Evolutionary conservation across 2,329 filamentous ascomycete genomes (phyloP).

Genomic region (Ceratocystis colombiana): DNA sequence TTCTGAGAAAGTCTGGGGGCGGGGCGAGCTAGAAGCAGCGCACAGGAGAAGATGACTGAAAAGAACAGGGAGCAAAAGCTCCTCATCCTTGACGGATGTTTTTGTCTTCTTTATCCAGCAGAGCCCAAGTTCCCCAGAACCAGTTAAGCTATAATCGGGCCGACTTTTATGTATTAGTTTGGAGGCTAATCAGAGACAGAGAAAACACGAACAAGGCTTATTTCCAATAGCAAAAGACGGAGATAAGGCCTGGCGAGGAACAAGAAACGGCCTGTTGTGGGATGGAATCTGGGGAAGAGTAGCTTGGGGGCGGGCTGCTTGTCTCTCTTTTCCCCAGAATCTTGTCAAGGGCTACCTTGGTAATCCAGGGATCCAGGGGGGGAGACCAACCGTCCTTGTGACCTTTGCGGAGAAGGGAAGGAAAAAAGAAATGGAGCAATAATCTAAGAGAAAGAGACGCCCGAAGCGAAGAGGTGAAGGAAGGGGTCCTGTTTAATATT

Average conservation of each 20-base stretch:
- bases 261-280: not conserved
- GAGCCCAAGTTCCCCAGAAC: too few species aligned
- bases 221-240: not conserved
- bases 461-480: slow-evolving; percentile 1
- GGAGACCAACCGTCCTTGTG: not conserved
- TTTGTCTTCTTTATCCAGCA: too few species aligned
- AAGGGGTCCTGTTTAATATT: not conserved
- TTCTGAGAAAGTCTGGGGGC: not conserved
- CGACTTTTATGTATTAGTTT: not conserved
- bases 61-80: not conserved
- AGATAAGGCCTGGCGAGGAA: not conserved
- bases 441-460: not conserved
- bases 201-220: not conserved
- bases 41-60: not conserved
- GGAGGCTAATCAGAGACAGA: not conserved
- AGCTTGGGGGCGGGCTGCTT: not conserved
- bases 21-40: not conserved
- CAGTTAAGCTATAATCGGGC: not conserved
- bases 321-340: slow-evolving; percentile 4
- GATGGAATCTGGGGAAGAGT: not conserved
- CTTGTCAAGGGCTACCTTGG: not conserved
- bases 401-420: not conserved
- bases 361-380: not conserved
- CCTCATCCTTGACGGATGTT: too few species aligned
- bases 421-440: not conserved